phyloP scores from a whole-genome alignment of 306 rosid species.

The Lathyrus aphaca region DNA sequence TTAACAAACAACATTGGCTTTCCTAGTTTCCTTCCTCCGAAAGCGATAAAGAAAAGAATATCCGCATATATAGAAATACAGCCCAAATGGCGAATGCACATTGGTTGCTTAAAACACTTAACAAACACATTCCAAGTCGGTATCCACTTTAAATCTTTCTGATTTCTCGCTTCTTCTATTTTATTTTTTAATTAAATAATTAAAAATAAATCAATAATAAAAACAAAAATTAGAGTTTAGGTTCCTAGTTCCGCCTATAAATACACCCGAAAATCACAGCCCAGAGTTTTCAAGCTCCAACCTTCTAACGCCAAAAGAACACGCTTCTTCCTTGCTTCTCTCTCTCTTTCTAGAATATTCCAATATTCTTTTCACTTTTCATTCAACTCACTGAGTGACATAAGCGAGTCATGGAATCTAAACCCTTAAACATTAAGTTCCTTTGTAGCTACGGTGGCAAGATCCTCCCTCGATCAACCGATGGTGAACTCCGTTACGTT shows the following conservation, averaged over 20 bases:
- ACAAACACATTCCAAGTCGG: constrained; percentile 33
- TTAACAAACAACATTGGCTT: neutral
- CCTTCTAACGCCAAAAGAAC: constrained; percentile 22
- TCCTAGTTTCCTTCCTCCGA: neutral
- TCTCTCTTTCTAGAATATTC: constrained; percentile 38
- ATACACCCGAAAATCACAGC: constrained; percentile 38
- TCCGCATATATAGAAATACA: constrained; percentile 33
- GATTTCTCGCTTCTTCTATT: neutral
- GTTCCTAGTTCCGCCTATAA: constrained; percentile 38
- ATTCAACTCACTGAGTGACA: constrained; percentile 27
- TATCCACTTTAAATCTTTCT: neutral
- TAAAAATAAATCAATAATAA: neutral
- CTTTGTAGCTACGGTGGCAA: constrained; percentile 92
- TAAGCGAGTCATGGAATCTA: constrained; percentile 45
- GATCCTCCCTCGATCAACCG: constrained; percentile 72
- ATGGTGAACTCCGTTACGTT: constrained; percentile 81
- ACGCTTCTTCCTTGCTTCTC: neutral
- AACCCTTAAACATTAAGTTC: constrained; percentile 52
- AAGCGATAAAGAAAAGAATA: constrained; percentile 41
- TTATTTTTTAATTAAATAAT: neutral
- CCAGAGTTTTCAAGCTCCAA: constrained; percentile 55
- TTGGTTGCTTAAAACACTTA: constrained; percentile 1
- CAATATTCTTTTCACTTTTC: neutral
- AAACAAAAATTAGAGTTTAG: neutral
- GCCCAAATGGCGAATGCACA: neutral